Evolutionary conservation across 306 rosid species (phyloP), one percentile per base, ranked within the genome.

Genomic region (Coriaria nepalensis): DNA sequence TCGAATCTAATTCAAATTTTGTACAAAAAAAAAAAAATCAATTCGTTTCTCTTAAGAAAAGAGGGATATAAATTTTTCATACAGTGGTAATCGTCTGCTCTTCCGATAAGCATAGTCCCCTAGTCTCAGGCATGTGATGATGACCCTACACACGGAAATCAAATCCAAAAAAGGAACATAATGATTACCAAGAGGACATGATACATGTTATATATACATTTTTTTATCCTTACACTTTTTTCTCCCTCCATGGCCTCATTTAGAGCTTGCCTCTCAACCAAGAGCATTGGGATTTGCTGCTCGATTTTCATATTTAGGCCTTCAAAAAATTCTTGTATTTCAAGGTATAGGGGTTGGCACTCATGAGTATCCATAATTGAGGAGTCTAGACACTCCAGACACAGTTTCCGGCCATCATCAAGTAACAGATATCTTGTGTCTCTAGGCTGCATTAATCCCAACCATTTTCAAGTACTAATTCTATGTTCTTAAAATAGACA

Each of bases 221-320:
- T 33, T 43, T 6, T 37, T 20, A 20, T 47, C 33, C 42, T 69
- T 79, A 82, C 98, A 63, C 77, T 82, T 61, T 85, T 92, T 57
- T 92, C 98, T 47, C 96, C 98, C 52, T 85, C 98, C 87, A 92
- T 85, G 63, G 98, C 98, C 74, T 92, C 96, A 32, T 92, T 92
- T 44, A 92, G 79, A 11, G 98, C 98, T 61, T 92, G 96, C 66
- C 94, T 85, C 76, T 92, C 98, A n/a, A 92, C 96, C 81, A 92
- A 75, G 74, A 92, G 95, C 98, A 92, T 82, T 15, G 98, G 98
- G 53, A 92, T 34, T 75, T 92, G 98, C 73, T 92, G 98, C 69
- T 82, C 94, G 57, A 92, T 73, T 74, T 92, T 92, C 98, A 92
- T 92, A 59, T 82, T 68, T 37, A 92, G 64, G 42, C 98, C 98